Conservation (phyloP, 2,329 filamentous ascomycete species). For the Madurella mycetomatis region DNA sequence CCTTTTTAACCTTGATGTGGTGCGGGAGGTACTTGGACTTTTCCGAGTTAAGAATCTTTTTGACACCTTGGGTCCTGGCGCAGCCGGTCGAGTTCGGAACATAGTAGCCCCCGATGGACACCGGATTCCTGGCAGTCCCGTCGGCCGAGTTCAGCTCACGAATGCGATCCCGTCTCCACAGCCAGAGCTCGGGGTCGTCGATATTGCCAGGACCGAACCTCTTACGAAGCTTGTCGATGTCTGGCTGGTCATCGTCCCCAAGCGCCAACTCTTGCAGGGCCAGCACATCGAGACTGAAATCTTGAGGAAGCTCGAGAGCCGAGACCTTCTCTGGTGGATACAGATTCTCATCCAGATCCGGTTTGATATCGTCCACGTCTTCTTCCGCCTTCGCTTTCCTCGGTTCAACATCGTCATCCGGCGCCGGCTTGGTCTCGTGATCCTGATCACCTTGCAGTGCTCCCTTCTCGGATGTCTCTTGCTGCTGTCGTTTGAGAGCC, state of each 20-base stretch:
- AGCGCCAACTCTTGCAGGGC: conserved; percentile 43
- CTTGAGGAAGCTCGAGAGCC: conserved; percentile 43
- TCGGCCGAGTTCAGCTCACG: conserved; percentile 49
- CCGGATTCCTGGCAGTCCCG: conserved; percentile 27
- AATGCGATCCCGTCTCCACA: conserved; percentile 54
- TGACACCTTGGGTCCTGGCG: conserved; percentile 86
- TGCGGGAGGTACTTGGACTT: conserved; percentile 98
- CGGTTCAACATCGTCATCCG: conserved; percentile 34
- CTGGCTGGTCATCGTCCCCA: conserved; percentile 43
- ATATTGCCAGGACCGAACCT: conserved; percentile 43
- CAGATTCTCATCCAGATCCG: conserved; percentile 39
- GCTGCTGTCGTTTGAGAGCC: conserved; percentile 53
- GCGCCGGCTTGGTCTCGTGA: conserved; percentile 33
- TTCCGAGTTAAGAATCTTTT: conserved; percentile 93
- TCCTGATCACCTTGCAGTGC: conserved; percentile 32
- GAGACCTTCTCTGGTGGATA: conserved; percentile 47
- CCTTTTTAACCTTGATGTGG: conserved; percentile 92
- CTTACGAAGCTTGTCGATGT: conserved; percentile 45
- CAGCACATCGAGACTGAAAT: conserved; percentile 43
- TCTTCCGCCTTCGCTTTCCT: conserved; percentile 20
- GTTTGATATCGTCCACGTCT: conserved; percentile 28
- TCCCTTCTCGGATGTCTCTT: conserved; percentile 45
- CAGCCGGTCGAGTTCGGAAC: conserved; percentile 80
- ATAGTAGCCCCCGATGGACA: conserved; percentile 62
- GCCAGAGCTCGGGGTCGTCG: conserved; percentile 50